A percentile compares a stretch with the other conserved stretches of the same genome.
Conservation (phyloP, 2,329 filamentous ascomycete species). For the Ambrosiella cleistominuta region DNA sequence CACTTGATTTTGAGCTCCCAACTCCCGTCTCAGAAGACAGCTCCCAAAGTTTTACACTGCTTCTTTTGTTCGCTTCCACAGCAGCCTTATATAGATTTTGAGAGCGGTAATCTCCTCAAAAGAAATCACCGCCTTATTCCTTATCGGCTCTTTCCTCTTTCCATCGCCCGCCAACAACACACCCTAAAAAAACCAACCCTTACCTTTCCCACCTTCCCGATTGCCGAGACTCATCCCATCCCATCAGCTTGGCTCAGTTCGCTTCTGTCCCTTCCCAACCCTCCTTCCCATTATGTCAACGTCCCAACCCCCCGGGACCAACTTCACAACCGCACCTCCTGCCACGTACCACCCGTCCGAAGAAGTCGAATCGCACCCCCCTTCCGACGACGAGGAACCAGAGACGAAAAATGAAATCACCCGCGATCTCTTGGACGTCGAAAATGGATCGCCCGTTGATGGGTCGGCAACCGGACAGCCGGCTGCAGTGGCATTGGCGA, state of each 20-base stretch:
- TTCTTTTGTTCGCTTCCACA: neutral
- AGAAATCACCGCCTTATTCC: neutral
- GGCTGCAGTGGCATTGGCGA: neutral
- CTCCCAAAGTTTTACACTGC: neutral
- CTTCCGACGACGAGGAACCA: neutral
- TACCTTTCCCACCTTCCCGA: too few relatives aligned
- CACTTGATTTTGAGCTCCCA: neutral
- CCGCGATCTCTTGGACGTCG: neutral
- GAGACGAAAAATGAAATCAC: neutral
- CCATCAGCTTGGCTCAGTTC: too few relatives aligned
- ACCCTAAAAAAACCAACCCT: too few relatives aligned
- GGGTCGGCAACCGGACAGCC: neutral
- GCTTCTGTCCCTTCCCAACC: too few relatives aligned
- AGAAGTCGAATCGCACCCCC: slow-evolving; percentile 1
- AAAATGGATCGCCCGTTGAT: neutral
- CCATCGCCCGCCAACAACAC: too few relatives aligned
- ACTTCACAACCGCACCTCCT: neutral
- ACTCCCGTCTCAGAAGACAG: too few relatives aligned
- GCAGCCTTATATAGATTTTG: neutral
- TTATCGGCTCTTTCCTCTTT: too few relatives aligned
- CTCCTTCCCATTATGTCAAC: neutral
- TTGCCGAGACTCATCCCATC: too few relatives aligned
- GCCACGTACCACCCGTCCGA: neutral
- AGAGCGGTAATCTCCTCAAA: neutral
- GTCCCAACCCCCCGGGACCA: neutral